These are phyloP conservation scores for Clonostachys rhizophaga DNA, from an alignment of 2,329 filamentous ascomycete genomes.

Conservation along the genomic window DNA sequence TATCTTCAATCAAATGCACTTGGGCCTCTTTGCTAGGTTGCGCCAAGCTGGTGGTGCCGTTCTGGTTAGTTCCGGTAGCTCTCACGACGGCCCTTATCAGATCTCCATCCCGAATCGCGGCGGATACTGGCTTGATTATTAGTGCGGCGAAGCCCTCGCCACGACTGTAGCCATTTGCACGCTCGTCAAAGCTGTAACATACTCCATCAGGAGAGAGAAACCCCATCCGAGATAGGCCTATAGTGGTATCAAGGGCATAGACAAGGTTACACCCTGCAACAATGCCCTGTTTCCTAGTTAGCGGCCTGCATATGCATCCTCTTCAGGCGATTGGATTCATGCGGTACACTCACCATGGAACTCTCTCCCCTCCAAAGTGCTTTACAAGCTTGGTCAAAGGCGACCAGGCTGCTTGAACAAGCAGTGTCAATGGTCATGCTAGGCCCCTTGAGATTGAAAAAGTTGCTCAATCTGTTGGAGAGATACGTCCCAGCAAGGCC, in stretches of 20 bases:
- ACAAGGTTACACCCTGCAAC: conserved; percentile 32
- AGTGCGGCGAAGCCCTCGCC: conserved; percentile 24
- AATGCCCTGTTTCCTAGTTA: conserved; percentile 23
- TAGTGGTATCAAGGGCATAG: conserved; percentile 5
- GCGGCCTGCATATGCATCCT: conserved; percentile 23
- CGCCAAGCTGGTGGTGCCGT: conserved; percentile 28
- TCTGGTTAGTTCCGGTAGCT: conserved; percentile 23
- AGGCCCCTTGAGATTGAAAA: conserved; percentile 48
- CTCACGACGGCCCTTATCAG: conserved; percentile 23
- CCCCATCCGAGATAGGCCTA: neutral
- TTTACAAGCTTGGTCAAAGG: conserved; percentile 47
- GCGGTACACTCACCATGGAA: conserved; percentile 20
- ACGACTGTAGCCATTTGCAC: conserved; percentile 42
- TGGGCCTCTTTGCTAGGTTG: conserved; percentile 1
- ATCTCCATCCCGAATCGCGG: conserved; percentile 35
- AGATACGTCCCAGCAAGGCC: conserved; percentile 22
- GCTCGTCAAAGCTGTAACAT: conserved; percentile 21
- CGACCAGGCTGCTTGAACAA: conserved; percentile 50
- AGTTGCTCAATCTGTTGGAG: conserved; percentile 50
- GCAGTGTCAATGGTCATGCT: conserved; percentile 56
- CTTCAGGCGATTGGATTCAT: no score
- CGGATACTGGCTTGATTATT: conserved; percentile 34
- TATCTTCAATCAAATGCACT: conserved; percentile 11
- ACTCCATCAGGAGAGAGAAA: neutral
- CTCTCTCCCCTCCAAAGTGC: conserved; percentile 39